A percentile compares a stretch with the other conserved stretches of the same genome.
Evolutionary conservation across 140 eudicot genomes (phyloP).

Genomic region (Bidens hawaiensis): DNA sequence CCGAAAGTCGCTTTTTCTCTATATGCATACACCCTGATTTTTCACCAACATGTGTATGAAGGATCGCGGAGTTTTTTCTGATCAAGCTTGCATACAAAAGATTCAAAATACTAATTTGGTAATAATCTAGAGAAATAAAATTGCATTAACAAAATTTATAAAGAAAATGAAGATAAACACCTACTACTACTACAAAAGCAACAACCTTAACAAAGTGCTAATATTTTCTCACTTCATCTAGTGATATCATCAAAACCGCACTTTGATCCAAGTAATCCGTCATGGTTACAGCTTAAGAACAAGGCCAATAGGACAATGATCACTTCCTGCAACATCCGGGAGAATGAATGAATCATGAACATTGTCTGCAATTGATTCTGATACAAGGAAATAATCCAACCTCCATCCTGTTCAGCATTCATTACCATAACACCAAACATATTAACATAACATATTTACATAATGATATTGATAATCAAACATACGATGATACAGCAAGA

Average conservation of each 20-base stretch:
- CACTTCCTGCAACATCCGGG: conserved; percentile 88
- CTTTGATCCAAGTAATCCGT: background rate
- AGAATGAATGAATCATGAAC: conserved; percentile 87
- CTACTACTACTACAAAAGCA: background rate
- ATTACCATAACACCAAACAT: background rate
- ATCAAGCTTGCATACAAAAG: background rate
- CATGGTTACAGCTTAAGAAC: conserved; percentile 51
- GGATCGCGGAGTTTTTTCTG: background rate
- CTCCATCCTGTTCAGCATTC: conserved; percentile 77
- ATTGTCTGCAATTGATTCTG: conserved; percentile 61
- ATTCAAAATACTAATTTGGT: background rate
- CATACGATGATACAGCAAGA: background rate
- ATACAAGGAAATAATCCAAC: conserved; percentile 85
- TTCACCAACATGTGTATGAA: background rate
- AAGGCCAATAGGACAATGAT: conserved; percentile 92
- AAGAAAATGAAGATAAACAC: background rate
- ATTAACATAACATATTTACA: background rate
- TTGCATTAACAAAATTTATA: background rate
- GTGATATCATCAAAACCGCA: conserved; percentile 4
- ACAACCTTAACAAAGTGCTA: background rate
- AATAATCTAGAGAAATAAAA: background rate
- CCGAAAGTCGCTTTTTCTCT: background rate
- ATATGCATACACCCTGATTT: background rate
- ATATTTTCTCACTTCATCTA: background rate
- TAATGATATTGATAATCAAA: background rate